Percentiles rank a stretch among this genome's conserved stretches.
Conservation (phyloP, 352 stramenopile genomes). For the Phytophthora boehmeriae region DNA sequence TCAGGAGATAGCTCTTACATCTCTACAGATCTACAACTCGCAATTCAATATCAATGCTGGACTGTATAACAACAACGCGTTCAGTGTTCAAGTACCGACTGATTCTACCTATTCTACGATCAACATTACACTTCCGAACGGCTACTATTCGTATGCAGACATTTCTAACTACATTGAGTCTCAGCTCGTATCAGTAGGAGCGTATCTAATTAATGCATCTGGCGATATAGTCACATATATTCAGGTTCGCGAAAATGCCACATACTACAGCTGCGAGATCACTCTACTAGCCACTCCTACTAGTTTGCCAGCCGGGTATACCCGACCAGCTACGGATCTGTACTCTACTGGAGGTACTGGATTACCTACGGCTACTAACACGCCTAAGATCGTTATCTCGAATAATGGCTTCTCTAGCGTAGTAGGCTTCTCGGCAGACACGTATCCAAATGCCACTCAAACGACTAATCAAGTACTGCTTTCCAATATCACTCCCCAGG, state of each 20-base stretch:
- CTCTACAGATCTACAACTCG: background rate
- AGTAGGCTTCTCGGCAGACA: constrained; percentile 2
- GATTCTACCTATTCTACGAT: background rate
- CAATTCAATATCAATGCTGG: constrained; percentile 5
- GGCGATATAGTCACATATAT: background rate
- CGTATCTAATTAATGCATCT: background rate
- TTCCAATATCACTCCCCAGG: background rate
- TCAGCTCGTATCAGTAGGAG: background rate
- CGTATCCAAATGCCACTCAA: background rate
- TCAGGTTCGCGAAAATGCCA: constrained; percentile 1
- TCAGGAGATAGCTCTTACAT: background rate
- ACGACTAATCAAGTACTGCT: background rate
- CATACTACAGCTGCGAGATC: constrained; percentile 1
- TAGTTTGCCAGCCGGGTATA: background rate
- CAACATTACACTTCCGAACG: constrained; percentile 1
- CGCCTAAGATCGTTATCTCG: constrained; percentile 4
- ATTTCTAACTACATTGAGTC: constrained; percentile 1
- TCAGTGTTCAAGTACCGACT: background rate
- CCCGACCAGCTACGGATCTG: constrained; percentile 3
- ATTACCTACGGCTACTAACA: constrained; percentile 8
- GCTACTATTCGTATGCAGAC: background rate
- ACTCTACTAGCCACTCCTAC: background rate
- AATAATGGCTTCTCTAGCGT: constrained; percentile 7
- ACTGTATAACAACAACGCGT: background rate
- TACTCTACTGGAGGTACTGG: constrained; percentile 24